A percentile compares a stretch with the other conserved stretches of the same genome.
Evolutionary conservation across 169 alveolate genomes (phyloP).

Genomic region (Neospora caninum): DNA sequence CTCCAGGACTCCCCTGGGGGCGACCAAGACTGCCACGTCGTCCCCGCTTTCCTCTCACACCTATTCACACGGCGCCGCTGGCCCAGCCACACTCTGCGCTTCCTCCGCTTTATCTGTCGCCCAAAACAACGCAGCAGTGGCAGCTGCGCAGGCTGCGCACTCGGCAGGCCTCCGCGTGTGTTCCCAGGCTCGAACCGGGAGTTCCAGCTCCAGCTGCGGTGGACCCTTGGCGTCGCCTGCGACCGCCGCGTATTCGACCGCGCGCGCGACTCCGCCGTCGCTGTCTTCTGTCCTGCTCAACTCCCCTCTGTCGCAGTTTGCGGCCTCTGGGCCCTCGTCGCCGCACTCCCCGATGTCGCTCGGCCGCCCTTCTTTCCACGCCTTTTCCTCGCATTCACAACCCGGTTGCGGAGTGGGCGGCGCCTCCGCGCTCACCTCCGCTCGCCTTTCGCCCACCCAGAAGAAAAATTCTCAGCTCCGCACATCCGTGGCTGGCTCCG

Average conservation of each 20-base stretch:
- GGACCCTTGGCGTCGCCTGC: not conserved
- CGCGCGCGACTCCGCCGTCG: constrained; percentile 18
- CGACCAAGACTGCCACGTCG: too few relatives aligned
- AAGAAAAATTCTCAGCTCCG: not conserved
- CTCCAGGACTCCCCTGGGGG: too few relatives aligned
- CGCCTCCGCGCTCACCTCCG: not conserved
- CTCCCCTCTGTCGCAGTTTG: not conserved
- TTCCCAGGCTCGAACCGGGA: not conserved
- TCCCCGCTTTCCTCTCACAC: not conserved
- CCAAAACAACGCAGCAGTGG: constrained; percentile 31
- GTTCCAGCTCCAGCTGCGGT: not conserved
- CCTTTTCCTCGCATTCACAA: not conserved
- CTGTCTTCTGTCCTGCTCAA: not conserved
- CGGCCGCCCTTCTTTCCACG: not conserved
- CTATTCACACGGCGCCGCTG: not conserved
- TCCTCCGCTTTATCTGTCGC: not conserved
- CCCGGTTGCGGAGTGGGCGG: not conserved
- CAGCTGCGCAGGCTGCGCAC: constrained; percentile 30
- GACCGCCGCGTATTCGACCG: not conserved
- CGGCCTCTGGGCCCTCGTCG: not conserved
- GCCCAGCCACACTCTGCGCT: not conserved
- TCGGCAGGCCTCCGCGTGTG: not conserved
- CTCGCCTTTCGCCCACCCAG: not conserved
- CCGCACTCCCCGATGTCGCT: not conserved
- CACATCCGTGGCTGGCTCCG: not conserved